phyloP scores from a whole-genome alignment of 225 moss, liverwort and hornwort genomes.

The Pseudisothecium myosuroides region DNA sequence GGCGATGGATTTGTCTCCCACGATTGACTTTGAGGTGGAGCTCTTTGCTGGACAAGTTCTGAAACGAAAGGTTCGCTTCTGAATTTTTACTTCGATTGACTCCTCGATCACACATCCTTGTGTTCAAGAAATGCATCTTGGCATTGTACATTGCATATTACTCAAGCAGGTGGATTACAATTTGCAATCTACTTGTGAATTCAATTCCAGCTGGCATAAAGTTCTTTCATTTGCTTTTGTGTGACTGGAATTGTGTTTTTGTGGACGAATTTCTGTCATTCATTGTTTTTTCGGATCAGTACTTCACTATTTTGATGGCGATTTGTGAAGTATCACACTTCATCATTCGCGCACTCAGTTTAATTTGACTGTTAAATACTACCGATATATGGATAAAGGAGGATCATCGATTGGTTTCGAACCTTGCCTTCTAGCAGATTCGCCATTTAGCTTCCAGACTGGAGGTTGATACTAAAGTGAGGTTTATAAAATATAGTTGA shows the following conservation, averaged over 20 bases:
- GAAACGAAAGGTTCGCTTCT: conserved; percentile 68
- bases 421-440: not conserved
- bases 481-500: not conserved
- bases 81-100: not conserved
- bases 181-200: not conserved
- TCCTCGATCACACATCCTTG: not conserved
- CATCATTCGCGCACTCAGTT: not conserved
- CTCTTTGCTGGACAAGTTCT: conserved; percentile 92
- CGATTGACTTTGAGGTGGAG: conserved; percentile 79
- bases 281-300: not conserved
- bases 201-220: not conserved
- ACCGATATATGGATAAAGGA: not conserved
- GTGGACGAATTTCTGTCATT: not conserved
- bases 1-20: conserved; percentile 57
- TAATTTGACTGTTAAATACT: not conserved
- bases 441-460: not conserved
- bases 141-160: not conserved
- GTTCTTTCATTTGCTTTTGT: not conserved
- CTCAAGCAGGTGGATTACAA: not conserved
- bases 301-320: not conserved
- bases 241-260: not conserved
- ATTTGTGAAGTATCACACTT: not conserved
- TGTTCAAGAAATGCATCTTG: not conserved
- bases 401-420: not conserved
- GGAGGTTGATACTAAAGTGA: not conserved